phyloP scores from a whole-genome alignment of 768 basidiomycete genomes.

The Botryobasidium botryosum region DNA sequence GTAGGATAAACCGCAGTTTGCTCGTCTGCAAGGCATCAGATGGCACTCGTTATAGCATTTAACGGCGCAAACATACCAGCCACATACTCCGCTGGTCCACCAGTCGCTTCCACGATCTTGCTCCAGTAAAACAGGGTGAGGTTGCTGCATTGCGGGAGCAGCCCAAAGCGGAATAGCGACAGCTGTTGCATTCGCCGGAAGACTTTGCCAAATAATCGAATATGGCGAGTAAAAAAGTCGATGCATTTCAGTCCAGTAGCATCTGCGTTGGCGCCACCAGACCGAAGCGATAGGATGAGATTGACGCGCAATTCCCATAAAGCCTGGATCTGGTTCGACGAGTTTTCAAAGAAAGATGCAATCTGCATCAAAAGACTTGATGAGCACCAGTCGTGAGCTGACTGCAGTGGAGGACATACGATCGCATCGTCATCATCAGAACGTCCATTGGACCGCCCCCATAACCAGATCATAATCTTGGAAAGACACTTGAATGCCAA shows the following conservation, averaged over 20 bases:
- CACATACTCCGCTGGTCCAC: slow-evolving; percentile 33
- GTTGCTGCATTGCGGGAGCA: slow-evolving; percentile 43
- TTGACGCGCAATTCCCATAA: slow-evolving; percentile 41
- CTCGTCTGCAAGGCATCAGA: slow-evolving; percentile 31
- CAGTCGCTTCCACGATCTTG: slow-evolving; percentile 55
- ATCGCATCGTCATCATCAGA: slow-evolving; percentile 11
- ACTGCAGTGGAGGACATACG: slow-evolving; percentile 11
- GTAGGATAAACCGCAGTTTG: slow-evolving; percentile 51
- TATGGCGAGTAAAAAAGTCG: slow-evolving; percentile 46
- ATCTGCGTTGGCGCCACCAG: slow-evolving; percentile 21
- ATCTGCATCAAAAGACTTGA: slow-evolving; percentile 36
- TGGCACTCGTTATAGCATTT: too few species aligned
- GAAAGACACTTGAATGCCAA: slow-evolving; percentile 58
- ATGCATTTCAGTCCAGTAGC: slow-evolving; percentile 29
- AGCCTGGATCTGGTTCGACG: slow-evolving; percentile 35
- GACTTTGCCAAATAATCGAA: slow-evolving; percentile 60
- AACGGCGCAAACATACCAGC: slow-evolving; percentile 38
- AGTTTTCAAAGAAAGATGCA: slow-evolving; percentile 40
- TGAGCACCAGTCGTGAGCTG: neutral
- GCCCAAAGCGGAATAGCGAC: slow-evolving; percentile 38
- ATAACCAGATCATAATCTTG: slow-evolving; percentile 57
- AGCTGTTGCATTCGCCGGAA: slow-evolving; percentile 54
- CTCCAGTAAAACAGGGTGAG: slow-evolving; percentile 70
- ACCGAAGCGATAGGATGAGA: slow-evolving; percentile 30
- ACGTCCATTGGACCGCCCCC: slow-evolving; percentile 26